Conservation (phyloP, 2,329 filamentous ascomycete genomes). For the Penicillium sp. region DNA sequence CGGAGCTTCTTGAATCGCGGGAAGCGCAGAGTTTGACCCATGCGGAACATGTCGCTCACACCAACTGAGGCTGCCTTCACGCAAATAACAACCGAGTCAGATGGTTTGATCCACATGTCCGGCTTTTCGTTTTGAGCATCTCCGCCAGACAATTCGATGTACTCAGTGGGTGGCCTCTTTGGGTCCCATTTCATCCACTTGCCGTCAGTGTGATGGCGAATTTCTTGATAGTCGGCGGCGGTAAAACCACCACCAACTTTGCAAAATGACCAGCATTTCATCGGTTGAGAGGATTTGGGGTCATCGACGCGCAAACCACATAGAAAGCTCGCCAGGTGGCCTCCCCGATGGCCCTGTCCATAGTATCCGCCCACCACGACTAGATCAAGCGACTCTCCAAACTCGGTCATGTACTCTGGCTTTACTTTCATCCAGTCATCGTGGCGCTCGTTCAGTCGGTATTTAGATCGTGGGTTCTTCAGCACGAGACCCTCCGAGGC, state of each 20-base stretch:
- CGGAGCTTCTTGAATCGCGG: slow-evolving; percentile 80
- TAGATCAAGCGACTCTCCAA: slow-evolving; percentile 87
- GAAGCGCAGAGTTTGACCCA: slow-evolving; percentile 75
- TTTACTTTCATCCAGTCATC: slow-evolving; percentile 99
- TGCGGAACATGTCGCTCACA: slow-evolving; percentile 70
- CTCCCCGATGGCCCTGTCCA: slow-evolving; percentile 78
- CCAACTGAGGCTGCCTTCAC: slow-evolving; percentile 81
- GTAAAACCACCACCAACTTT: slow-evolving; percentile 94
- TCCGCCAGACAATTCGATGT: slow-evolving; percentile 75
- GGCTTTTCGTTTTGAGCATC: slow-evolving; percentile 71
- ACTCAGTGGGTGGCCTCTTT: slow-evolving; percentile 68
- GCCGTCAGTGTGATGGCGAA: slow-evolving; percentile 77
- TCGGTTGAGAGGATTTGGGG: slow-evolving; percentile 57
- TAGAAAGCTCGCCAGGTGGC: slow-evolving; percentile 77
- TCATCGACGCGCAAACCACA: slow-evolving; percentile 76
- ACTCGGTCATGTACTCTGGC: slow-evolving; percentile 96
- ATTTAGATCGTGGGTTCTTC: slow-evolving; percentile 85
- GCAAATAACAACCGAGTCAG: slow-evolving; percentile 78
- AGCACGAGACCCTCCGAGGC: slow-evolving; percentile 85
- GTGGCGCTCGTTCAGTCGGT: slow-evolving; percentile 81
- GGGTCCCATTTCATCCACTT: slow-evolving; percentile 87
- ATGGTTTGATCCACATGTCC: slow-evolving; percentile 88
- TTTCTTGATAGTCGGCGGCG: slow-evolving; percentile 74
- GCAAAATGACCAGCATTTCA: slow-evolving; percentile 90
- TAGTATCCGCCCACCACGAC: slow-evolving; percentile 89